Evolutionary conservation across 106 monocot genomes (phyloP).

Genomic region (Apostasia shenzhenica): DNA sequence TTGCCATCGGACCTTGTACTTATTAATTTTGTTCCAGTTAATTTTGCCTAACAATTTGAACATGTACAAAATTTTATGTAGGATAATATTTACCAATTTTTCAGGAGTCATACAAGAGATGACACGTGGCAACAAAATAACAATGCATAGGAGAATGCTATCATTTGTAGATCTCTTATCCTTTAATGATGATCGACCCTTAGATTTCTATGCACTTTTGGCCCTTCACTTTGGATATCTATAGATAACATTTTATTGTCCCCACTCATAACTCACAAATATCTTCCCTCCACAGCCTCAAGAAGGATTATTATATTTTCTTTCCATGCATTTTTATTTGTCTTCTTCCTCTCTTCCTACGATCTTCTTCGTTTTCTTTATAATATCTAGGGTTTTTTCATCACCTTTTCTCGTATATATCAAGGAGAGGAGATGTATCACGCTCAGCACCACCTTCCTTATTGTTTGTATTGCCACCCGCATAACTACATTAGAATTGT

Average conservation of each 20-base stretch:
- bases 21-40: too few relatives aligned
- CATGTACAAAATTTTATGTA: too few relatives aligned
- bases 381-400: neutral
- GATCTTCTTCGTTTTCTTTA: too few relatives aligned
- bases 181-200: neutral
- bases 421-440: neutral
- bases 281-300: neutral
- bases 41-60: too few relatives aligned
- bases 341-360: neutral
- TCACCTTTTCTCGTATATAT: neutral
- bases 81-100: too few relatives aligned
- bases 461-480: neutral
- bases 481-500: neutral
- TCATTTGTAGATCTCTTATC: neutral
- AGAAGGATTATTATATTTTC: neutral
- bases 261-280: neutral
- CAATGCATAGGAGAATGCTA: too few relatives aligned
- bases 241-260: neutral
- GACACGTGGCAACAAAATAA: too few relatives aligned
- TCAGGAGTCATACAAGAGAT: too few relatives aligned
- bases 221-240: conserved; percentile 3
- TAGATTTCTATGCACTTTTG: neutral
- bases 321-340: neutral
- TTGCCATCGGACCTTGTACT: too few relatives aligned
- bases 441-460: neutral